Percentiles rank a stretch among this genome's conserved stretches.
Conservation (phyloP, 306 rosid species). For the Vigna trinervia region DNA sequence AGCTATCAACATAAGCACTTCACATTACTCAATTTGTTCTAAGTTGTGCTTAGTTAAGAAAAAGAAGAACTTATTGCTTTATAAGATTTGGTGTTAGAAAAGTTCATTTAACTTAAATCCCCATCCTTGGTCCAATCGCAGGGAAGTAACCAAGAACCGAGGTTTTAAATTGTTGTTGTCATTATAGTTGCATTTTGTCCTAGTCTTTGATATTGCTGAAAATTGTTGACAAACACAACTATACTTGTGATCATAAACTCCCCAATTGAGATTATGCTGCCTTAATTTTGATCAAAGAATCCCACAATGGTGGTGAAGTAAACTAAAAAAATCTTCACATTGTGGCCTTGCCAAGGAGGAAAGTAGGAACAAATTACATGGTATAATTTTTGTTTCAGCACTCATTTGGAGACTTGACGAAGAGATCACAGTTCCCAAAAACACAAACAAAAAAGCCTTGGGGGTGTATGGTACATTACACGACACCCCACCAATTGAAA, state of each 20-base stretch:
- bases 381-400: background rate
- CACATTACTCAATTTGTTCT: background rate
- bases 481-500: slow-evolving; percentile 17
- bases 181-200: background rate
- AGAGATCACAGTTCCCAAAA: slow-evolving; percentile 18
- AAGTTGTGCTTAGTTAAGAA: background rate
- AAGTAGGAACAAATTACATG: slow-evolving; percentile 5
- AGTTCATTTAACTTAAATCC: background rate
- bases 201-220: background rate
- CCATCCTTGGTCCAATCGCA: background rate
- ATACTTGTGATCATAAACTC: background rate
- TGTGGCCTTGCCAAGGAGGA: background rate
- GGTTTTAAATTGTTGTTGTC: background rate
- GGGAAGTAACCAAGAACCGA: background rate
- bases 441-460: background rate
- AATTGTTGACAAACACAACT: background rate
- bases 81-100: background rate
- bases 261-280: background rate
- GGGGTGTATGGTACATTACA: slow-evolving; percentile 13
- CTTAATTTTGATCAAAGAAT: background rate
- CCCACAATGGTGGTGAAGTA: background rate
- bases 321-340: background rate
- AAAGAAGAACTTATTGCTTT: background rate
- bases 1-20: background rate
- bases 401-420: background rate